phyloP scores from a whole-genome alignment of 768 basidiomycete genomes.

The Phaeolepiota aurea region DNA sequence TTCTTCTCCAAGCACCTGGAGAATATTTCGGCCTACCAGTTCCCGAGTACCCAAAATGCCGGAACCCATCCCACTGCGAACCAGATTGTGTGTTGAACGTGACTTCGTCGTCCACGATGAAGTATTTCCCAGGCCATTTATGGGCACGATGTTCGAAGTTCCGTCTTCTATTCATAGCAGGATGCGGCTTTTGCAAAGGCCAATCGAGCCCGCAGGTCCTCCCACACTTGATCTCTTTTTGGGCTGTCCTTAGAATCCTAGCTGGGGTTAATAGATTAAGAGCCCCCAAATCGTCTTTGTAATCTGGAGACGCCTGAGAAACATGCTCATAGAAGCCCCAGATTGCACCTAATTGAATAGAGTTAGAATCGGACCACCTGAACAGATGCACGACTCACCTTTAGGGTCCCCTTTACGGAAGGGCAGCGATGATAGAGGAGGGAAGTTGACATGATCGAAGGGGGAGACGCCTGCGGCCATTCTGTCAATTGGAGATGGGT shows the following conservation, averaged over 20 bases:
- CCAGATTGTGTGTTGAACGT: conserved; percentile 14
- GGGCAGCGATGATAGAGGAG: neutral
- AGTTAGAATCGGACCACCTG: neutral
- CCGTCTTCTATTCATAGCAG: neutral
- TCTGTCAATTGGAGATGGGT: too few species aligned
- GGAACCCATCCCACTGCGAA: conserved; percentile 18
- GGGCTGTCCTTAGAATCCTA: neutral
- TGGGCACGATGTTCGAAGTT: conserved; percentile 11
- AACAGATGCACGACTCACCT: neutral
- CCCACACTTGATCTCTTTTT: neutral
- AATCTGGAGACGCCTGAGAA: neutral
- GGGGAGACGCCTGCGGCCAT: too few species aligned
- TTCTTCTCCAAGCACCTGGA: neutral
- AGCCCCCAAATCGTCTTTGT: conserved; percentile 1
- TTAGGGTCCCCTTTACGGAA: neutral
- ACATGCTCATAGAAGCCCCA: conserved; percentile 1
- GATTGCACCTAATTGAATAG: neutral
- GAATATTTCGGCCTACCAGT: conserved; percentile 8
- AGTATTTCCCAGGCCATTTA: conserved; percentile 5
- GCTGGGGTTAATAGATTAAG: neutral
- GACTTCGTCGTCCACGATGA: conserved; percentile 15
- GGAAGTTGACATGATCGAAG: neutral
- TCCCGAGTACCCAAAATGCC: conserved; percentile 11
- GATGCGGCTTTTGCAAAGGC: neutral
- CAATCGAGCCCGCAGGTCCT: neutral